Base-by-base conservation (phyloP, 768 basidiomycete species). In the Hygrocybe coccinea region DNA sequence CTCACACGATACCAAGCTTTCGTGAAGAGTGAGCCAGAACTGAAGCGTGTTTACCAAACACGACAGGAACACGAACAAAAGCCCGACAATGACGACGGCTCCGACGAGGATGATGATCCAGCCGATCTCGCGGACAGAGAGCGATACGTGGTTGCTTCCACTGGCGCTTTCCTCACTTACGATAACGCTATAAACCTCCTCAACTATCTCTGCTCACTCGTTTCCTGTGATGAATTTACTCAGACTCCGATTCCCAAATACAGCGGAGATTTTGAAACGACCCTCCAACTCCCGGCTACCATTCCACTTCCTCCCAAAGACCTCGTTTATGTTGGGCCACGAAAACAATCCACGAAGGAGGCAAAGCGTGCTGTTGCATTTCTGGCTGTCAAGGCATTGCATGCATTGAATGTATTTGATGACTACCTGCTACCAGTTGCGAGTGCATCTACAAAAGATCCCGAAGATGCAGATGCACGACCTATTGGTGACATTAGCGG, bases 341-440 rank as follows among this genome's bases (percentile, higher is more conserved):
- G 52, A 5, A 81, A 79, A 55, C 71, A 76, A 43, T 81, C 88
- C 11, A 94, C 92, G 66, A 84, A 79, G 57, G 89, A 89, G 64
- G 91, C 93, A 0, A 90, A 84, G 62, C 84, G 92, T 6, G 87
- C 87, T 2, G 91, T 82, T 10, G 88, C 91, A 0, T 95, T 91
- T 66, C 69, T 82, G 58, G 91, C 87, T 2, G 88, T 91, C 19
- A 84, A 81, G 60, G 74, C 75, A 2, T 76, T 95, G 14, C 80
- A 85, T 57, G 73, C 75, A 25, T 71, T 90, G n/a, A 79, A 86
- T 25, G 85, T 90, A 4, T 86, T 94, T 60, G 86, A 95, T 62
- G 85, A 92, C 55, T 85, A 88, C 64, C 78, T 95, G 2, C 76
- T 92, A 9, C 92, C 93, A 0, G 73, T 79, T n/a, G 76, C 83